A percentile compares a stretch with the other conserved stretches of the same genome.
Evolutionary conservation across 1,284 basidiomycete species (phyloP).

Genomic region (Peniophora sp.): DNA sequence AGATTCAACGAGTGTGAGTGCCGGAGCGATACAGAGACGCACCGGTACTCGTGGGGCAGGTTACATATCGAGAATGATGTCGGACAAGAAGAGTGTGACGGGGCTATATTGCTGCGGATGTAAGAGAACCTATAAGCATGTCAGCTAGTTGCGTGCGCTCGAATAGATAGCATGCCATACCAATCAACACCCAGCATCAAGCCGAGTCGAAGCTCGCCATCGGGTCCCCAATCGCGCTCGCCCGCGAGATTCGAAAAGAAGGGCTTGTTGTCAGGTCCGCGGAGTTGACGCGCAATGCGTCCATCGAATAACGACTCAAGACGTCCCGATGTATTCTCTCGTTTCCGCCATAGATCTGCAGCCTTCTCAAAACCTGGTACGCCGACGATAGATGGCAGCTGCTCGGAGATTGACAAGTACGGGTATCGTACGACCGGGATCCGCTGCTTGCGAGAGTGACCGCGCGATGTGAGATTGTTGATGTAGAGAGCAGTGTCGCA

Average conservation of each 20-base stretch:
- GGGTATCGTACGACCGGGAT: too few species aligned
- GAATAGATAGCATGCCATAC: constrained; percentile 9
- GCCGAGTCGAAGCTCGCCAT: constrained; percentile 16
- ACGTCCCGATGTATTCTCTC: constrained; percentile 4
- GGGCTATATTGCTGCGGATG: constrained; percentile 19
- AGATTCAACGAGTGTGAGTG: background rate
- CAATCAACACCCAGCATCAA: constrained; percentile 18
- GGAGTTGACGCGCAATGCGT: constrained; percentile 10
- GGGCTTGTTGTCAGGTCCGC: constrained; percentile 10
- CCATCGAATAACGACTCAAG: constrained; percentile 18
- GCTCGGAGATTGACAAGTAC: too few species aligned
- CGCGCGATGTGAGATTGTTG: too few species aligned
- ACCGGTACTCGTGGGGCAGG: too few species aligned
- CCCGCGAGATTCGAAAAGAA: constrained; percentile 13
- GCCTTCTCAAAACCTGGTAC: constrained; percentile 15
- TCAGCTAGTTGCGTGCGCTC: background rate
- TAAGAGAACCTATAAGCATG: constrained; percentile 24
- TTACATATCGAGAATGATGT: constrained; percentile 24
- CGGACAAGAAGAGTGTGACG: constrained; percentile 24
- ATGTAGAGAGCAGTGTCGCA: too few species aligned
- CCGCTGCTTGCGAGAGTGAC: too few species aligned
- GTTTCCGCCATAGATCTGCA: constrained; percentile 12
- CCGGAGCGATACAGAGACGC: constrained; percentile 14
- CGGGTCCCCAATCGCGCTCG: background rate
- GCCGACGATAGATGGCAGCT: constrained; percentile 8